Base-by-base conservation (phyloP, 2,329 filamentous ascomycete species). In the Colletotrichum sp. region DNA sequence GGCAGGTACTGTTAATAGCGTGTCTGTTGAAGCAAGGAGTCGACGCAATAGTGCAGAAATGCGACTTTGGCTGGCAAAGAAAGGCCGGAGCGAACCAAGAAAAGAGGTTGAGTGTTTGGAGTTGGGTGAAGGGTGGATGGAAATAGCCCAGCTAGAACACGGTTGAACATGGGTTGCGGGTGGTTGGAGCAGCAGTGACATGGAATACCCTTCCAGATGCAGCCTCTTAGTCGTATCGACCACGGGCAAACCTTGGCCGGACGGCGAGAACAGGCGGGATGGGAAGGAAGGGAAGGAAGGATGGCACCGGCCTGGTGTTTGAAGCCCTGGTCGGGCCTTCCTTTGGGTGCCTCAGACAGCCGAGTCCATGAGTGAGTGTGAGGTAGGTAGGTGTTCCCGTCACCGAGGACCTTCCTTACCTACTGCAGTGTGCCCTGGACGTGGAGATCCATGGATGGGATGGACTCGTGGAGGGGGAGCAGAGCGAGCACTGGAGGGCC, bases 31-130 rank as follows among this genome's bases (percentile, higher is more conserved):
- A 38, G 21, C 32, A 38, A n/a, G 24, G 48, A 66, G 38, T 38
- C 18, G 70, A 68, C 55, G 52, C 28, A 72, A 52, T 36, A 38
- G 32, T 72, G 70, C 64, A 72, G 52, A 58, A 68, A 61, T 72
- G 36, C 70, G 26, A 72, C 70, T 60, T 60, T 72, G 58, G 16
- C 48, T 64, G 24, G 61, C 34, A 24, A 64, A 36, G 61, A 64
- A 38, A 64, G 36, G 16, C 61, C 12, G 61, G 24, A 38, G 36
- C 36, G 34, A 32, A 34, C 61, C 30, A 28, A 38, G 16, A 63
- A 48, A 52, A 32, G 26, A 43, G 60, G 34, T 30, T 30, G 18
- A 63, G 34, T 21, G 36, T 63, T 24, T 21, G 67, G 15, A 43
- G n/a, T 64, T 36, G 30, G 30, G 34, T 64, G 61, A 38, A 64